phyloP scores from a whole-genome alignment of 208 protist genomes.

The Acanthamoeba royreba region DNA sequence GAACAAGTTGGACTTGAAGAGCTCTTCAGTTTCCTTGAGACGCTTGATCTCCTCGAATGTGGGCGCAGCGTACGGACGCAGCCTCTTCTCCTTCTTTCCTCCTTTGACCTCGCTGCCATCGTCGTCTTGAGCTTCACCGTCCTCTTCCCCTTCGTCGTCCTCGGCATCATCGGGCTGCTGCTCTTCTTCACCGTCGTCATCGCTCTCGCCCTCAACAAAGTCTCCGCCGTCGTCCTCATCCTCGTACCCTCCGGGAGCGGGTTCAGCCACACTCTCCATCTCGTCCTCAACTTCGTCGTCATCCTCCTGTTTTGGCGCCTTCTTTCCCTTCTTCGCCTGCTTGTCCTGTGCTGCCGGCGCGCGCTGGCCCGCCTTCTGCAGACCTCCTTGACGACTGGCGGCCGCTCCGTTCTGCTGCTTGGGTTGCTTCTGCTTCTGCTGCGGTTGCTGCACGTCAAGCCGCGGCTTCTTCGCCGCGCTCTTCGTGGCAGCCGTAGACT shows the following conservation, averaged over 20 bases:
- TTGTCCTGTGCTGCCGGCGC: no score
- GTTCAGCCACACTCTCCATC: neutral
- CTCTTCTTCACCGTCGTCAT: conserved; percentile 12
- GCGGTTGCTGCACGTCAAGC: no score
- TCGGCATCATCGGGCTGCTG: no score
- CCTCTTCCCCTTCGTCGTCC: neutral
- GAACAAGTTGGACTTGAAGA: conserved; percentile 51
- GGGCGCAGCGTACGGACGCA: neutral
- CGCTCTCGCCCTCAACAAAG: neutral
- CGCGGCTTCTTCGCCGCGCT: no score
- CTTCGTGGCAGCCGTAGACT: no score
- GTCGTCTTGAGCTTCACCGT: neutral
- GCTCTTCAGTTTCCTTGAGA: conserved; percentile 38
- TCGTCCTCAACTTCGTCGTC: neutral
- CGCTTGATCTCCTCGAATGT: neutral
- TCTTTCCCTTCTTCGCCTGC: no score
- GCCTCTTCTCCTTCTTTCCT: neutral
- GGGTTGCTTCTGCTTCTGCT: no score
- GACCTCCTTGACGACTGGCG: no score
- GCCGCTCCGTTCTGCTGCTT: no score
- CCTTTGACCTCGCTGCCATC: neutral
- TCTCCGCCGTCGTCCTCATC: neutral
- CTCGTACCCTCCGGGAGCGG: no score
- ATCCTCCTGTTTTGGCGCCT: neutral
- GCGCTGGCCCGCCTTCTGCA: no score